Conservation (phyloP, 2,329 filamentous ascomycete genomes). For the Sarocladiaceae sp. region DNA sequence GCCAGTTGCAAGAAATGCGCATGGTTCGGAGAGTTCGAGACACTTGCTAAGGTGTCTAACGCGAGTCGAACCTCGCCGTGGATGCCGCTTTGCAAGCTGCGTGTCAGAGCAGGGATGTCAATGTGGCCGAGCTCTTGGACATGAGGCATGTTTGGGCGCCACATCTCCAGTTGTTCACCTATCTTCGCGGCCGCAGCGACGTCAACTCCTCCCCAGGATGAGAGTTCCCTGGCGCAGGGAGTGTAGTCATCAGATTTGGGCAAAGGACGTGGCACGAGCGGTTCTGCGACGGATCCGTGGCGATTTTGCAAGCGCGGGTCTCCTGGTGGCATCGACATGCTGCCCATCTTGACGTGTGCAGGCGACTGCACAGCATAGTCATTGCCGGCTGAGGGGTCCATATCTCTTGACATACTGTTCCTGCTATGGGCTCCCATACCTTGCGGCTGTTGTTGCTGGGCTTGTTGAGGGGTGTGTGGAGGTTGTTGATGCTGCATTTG, state of each 20-base stretch:
- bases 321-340: slow-evolving; percentile 32
- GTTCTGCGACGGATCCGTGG: slow-evolving; percentile 17
- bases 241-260: slow-evolving; percentile 47
- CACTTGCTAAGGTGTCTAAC: slow-evolving; percentile 71
- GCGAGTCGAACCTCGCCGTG: slow-evolving; percentile 85
- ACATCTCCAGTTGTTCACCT: slow-evolving; percentile 58
- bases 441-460: slow-evolving; percentile 12
- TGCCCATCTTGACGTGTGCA: slow-evolving; percentile 34
- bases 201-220: slow-evolving; percentile 66
- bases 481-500: slow-evolving; percentile 17
- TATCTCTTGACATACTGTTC: slow-evolving; percentile 45
- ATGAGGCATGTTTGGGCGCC: slow-evolving; percentile 68
- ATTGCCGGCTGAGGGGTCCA: slow-evolving; percentile 30
- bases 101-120: slow-evolving; percentile 82
- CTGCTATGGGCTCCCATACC: slow-evolving; percentile 33
- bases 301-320: slow-evolving; percentile 20
- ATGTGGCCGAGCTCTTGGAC: slow-evolving; percentile 78
- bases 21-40: slow-evolving; percentile 56
- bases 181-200: slow-evolving; percentile 50
- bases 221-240: slow-evolving; percentile 47
- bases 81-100: slow-evolving; percentile 84
- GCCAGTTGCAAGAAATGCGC: slow-evolving; percentile 61
- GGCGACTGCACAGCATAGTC: slow-evolving; percentile 23
- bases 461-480: slow-evolving; percentile 11
- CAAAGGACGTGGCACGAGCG: slow-evolving; percentile 30